These are phyloP conservation scores for Rhizopogon rudus DNA, from an alignment of 768 basidiomycete species.

Conservation along the genomic window DNA sequence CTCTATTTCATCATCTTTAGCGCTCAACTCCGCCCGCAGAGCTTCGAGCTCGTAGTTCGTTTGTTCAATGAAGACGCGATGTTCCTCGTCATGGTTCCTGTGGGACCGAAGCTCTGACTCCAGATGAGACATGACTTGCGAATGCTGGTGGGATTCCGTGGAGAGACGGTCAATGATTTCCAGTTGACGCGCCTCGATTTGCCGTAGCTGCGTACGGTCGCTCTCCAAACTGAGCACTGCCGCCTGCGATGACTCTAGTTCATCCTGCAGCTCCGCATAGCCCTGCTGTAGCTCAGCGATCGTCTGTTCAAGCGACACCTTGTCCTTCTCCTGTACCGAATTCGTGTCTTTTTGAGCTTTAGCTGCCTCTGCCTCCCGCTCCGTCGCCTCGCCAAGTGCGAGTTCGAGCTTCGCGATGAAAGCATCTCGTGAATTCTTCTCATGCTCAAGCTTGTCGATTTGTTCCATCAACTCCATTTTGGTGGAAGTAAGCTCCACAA, in stretches of 20 bases:
- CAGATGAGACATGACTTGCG: conserved; percentile 49
- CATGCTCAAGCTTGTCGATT: conserved; percentile 49
- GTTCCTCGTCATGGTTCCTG: conserved; percentile 49
- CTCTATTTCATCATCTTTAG: conserved; percentile 65
- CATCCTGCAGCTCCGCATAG: conserved; percentile 56
- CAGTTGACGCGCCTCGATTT: conserved; percentile 47
- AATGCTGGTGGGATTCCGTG: conserved; percentile 38
- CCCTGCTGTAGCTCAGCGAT: conserved; percentile 58
- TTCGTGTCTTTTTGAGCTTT: conserved; percentile 41
- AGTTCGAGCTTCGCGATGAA: conserved; percentile 59
- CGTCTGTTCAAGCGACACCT: conserved; percentile 40
- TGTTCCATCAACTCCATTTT: conserved; percentile 68
- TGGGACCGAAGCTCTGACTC: conserved; percentile 49
- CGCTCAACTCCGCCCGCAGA: conserved; percentile 55
- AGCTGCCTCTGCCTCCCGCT: conserved; percentile 43
- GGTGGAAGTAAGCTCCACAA: conserved; percentile 71
- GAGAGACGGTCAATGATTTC: conserved; percentile 57
- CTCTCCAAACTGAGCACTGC: conserved; percentile 57
- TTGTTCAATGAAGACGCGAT: conserved; percentile 54
- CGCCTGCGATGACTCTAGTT: conserved; percentile 49
- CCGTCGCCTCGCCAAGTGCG: conserved; percentile 48
- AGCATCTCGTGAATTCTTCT: conserved; percentile 49
- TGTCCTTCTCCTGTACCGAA: conserved; percentile 49
- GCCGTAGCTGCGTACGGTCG: conserved; percentile 57
- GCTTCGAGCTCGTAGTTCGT: conserved; percentile 67